Base-by-base conservation (phyloP, 176 grass and related monocot species). In the Neostapfia colusana region DNA sequence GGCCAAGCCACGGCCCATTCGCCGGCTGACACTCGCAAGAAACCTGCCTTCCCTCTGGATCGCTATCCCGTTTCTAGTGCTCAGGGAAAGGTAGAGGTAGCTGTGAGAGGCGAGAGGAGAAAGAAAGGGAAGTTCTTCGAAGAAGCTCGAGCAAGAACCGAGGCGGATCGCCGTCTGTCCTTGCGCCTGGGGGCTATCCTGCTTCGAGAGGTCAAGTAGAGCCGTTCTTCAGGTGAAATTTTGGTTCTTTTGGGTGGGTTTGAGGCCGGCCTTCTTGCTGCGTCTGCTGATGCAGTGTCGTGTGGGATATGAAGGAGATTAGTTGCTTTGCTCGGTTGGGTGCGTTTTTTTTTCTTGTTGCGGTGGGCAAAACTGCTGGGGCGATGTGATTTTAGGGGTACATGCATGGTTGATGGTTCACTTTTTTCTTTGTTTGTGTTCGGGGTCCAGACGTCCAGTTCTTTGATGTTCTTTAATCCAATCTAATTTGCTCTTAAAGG, bases 1-100 rank as follows among this genome's bases (percentile, higher is more conserved):
- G 82, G 77, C 82, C 86, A 70, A 49, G 26, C 38, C 69, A 74
- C 50, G 69, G 76, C 66, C 82, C 87, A 85, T 77, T 89, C 82
- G 75, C 31, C 72, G 36, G 66, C 58, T 81, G 87, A 63, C 87
- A 89, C 87, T 81, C 87, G 59, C 76, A 60, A 80, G 81, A 31
- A 84, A 81, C 77, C 69, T 74, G 62, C 55, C 86, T 54, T 45
- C 75, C 35, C 60, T 69, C 48, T 71, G 81, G 69, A 79, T 65
- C 64, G 76, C 81, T 75, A 0, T 9, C 69, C 65, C 85, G 83
- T 79, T 74, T 73, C 69, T 69, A 79, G 86, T 57, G 77, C 81
- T 28, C 75, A 74, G 69, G 39, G 83, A 74, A 79, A 85, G 39
- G 74, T 55, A 35, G 74, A 85, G 39, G 74, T 55, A 35, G 74